Conservation (phyloP, 1,139 yeast species). For the Suhomyces terraborum region DNA sequence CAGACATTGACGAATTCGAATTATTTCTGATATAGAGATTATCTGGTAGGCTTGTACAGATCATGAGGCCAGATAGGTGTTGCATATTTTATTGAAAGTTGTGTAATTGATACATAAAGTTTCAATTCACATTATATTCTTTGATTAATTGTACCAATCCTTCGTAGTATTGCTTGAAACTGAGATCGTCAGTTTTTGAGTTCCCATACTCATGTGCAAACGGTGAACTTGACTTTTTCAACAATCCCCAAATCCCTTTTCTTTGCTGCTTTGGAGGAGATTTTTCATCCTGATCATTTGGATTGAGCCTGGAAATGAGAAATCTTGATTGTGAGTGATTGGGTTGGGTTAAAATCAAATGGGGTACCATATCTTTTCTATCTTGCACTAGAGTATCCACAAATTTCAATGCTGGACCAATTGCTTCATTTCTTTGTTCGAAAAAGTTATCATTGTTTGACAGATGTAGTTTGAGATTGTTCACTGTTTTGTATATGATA, state of each 20-base stretch:
- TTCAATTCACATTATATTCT: conserved; percentile 4
- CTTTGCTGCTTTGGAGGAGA: background rate
- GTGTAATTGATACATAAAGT: too few species aligned
- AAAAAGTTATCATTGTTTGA: conserved; percentile 33
- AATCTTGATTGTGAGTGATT: conserved; percentile 40
- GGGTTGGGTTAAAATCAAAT: conserved; percentile 32
- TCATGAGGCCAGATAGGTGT: too few species aligned
- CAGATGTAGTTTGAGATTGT: conserved; percentile 32
- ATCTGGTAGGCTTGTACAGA: too few species aligned
- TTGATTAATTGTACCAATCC: conserved; percentile 18
- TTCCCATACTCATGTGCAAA: background rate
- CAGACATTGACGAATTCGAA: too few species aligned
- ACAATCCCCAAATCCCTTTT: conserved; percentile 9
- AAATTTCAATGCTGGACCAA: conserved; percentile 15
- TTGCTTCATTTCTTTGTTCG: conserved; percentile 19
- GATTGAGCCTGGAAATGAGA: conserved; percentile 32
- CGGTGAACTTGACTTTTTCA: background rate
- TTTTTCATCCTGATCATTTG: conserved; percentile 15
- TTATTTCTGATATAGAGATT: too few species aligned
- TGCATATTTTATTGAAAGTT: too few species aligned
- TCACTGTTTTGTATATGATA: conserved; percentile 25
- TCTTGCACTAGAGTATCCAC: conserved; percentile 13
- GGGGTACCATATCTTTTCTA: conserved; percentile 19
- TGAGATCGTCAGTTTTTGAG: conserved; percentile 20
- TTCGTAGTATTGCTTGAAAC: conserved; percentile 20